Conservation (phyloP, 169 alveolate genomes). For the Amoebophrya sp. region DNA sequence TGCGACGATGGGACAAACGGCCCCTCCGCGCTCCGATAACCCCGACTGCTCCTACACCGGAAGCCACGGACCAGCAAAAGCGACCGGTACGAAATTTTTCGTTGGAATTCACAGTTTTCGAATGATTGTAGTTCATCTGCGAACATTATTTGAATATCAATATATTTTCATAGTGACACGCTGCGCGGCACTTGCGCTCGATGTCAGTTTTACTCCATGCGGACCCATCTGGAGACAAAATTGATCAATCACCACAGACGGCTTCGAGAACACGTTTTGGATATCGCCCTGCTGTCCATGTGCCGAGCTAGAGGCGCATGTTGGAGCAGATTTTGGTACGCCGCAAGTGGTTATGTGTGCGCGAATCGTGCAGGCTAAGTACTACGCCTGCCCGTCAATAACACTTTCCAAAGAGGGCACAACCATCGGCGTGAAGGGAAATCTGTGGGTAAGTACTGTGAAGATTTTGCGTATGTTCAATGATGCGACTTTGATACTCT, state of each 20-base stretch:
- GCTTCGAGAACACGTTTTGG: neutral
- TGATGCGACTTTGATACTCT: neutral
- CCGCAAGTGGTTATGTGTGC: neutral
- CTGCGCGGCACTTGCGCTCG: neutral
- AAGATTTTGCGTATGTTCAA: neutral
- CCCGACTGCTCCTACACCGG: neutral
- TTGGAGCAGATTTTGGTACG: neutral
- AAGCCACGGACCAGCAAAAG: neutral
- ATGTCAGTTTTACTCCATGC: neutral
- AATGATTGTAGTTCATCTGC: neutral
- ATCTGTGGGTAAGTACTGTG: neutral
- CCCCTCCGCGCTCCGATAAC: neutral
- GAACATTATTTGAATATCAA: neutral
- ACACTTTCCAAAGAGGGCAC: neutral
- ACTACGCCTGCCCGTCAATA: neutral
- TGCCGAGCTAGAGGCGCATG: neutral
- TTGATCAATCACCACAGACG: neutral
- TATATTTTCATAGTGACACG: neutral
- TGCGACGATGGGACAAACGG: neutral
- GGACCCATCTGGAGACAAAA: neutral
- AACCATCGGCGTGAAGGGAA: neutral
- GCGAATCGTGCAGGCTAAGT: neutral
- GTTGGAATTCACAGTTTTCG: neutral
- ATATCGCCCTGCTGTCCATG: slow-evolving; percentile 4
- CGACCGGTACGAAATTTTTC: neutral